Evolutionary conservation across 345 rosid species (phyloP).

Genomic region (Durio zibethinus): DNA sequence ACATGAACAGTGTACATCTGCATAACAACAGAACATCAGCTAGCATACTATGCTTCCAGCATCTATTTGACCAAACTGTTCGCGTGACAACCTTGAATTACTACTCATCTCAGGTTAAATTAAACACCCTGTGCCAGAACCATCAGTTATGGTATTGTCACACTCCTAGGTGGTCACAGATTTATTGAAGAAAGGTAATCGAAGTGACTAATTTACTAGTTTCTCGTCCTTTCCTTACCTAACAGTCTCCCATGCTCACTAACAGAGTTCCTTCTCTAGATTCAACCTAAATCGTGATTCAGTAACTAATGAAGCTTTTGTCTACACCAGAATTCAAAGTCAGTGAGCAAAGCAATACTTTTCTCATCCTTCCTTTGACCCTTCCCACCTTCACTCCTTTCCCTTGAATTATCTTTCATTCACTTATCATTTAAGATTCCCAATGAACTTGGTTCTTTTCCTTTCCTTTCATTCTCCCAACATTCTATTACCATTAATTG

Average conservation of each 20-base stretch:
- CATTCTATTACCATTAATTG: not conserved
- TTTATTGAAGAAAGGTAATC: not conserved
- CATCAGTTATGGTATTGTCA: not conserved
- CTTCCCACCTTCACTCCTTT: not conserved
- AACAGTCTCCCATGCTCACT: not conserved
- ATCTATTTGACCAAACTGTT: not conserved
- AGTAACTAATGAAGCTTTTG: not conserved
- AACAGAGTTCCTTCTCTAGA: not conserved
- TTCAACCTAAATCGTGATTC: not conserved
- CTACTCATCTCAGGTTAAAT: not conserved
- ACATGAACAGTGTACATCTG: not conserved
- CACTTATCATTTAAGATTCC: not conserved
- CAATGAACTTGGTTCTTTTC: not conserved
- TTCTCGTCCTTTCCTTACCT: not conserved
- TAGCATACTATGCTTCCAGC: not conserved
- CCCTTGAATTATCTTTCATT: constrained; percentile 6
- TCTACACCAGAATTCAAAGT: not conserved
- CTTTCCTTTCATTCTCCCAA: not conserved
- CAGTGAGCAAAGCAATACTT: not conserved
- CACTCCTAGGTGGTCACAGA: not conserved
- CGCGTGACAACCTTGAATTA: not conserved
- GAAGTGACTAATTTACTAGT: not conserved
- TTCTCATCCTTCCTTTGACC: not conserved
- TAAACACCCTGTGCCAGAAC: not conserved
- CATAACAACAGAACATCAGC: not conserved